Percentiles rank a stretch among this genome's conserved stretches.
phyloP scores from a whole-genome alignment of 192 early-diverging fungal species.

The Backusella morwellensis region DNA sequence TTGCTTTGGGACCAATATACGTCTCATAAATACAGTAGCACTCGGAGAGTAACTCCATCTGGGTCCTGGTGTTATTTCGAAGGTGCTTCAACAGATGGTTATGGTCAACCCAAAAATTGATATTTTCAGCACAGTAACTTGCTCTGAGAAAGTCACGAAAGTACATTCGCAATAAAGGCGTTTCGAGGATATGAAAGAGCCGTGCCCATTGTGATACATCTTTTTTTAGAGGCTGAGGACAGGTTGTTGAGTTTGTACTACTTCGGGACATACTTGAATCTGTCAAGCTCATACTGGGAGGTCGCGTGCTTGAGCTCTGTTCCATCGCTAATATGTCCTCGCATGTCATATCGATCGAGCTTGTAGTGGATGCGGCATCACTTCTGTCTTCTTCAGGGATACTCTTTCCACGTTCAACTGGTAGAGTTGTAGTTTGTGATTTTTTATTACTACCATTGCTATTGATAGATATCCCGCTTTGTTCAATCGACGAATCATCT shows the following conservation, averaged over 20 bases:
- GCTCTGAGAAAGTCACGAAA: slow-evolving; percentile 62
- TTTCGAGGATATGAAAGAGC: slow-evolving; percentile 58
- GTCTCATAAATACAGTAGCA: slow-evolving; percentile 54
- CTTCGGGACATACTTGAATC: background rate
- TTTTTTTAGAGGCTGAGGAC: background rate
- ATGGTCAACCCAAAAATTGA: slow-evolving; percentile 65
- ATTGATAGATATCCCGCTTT: background rate
- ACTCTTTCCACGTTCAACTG: background rate
- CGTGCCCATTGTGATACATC: slow-evolving; percentile 31
- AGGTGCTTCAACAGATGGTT: slow-evolving; percentile 31
- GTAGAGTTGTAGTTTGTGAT: background rate
- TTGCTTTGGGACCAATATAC: slow-evolving; percentile 36
- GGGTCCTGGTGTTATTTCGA: slow-evolving; percentile 25
- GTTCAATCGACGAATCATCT: background rate
- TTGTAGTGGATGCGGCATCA: background rate
- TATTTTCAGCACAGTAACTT: slow-evolving; percentile 73
- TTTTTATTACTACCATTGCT: background rate
- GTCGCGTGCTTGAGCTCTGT: background rate
- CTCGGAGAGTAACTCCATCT: slow-evolving; percentile 40
- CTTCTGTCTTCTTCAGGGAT: background rate
- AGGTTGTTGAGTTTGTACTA: background rate
- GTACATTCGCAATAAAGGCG: slow-evolving; percentile 43
- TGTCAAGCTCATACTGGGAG: slow-evolving; percentile 10
- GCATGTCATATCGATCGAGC: background rate
- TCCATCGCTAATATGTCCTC: background rate